Base-by-base conservation (phyloP, 768 basidiomycete genomes). In the Tricholoma sp. region DNA sequence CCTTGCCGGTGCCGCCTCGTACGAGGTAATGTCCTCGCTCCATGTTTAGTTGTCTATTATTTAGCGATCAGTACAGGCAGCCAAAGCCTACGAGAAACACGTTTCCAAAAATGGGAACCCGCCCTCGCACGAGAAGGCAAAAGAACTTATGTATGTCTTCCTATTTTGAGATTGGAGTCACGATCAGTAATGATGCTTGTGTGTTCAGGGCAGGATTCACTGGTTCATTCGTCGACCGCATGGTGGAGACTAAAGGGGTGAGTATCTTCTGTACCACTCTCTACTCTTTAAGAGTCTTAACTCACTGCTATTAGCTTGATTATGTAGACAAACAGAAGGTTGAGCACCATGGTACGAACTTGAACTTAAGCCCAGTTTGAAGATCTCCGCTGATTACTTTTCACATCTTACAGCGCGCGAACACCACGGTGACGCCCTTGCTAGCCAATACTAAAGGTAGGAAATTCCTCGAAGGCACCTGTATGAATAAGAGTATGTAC, bases 1-100 rank as follows among this genome's bases (percentile, higher is more conserved):
- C 42, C 76, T 89, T 59, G 83, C 84, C 47, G 85, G 72, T 39
- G 88, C 88, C 42, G 86, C 86, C 5, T 69, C 83, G 20, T 89
- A 77, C 68, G 84, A 83, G 76, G 85, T 81, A 36, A 11, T 69
- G 50, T 13, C 1, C 20, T 17, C 20, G 7, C 3, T 20, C 11
- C 4, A 12, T 42, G 49, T 17, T 33, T 18, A 15, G 33, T 4
- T 39, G 15, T 52, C 7, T 17, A 13, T 33, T 24, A 29, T 33
- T 4, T 20, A 39, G 52, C 32, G 18, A 32, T 12, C 31, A 13
- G 18, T 18, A 41, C 44, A 83, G 84, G 86, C 86, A 54, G 78
- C 77, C 49, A 88, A 85, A 66, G 78, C 81, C 1, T 89, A 80
- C 64, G 77, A 88, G 60, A 59, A 81, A 0, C 88, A 89, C 68